A percentile compares a stretch with the other conserved stretches of the same genome.
Evolutionary conservation across 2,329 filamentous ascomycete genomes (phyloP).

Genomic region (Phyllosticta paracitricarpa): DNA sequence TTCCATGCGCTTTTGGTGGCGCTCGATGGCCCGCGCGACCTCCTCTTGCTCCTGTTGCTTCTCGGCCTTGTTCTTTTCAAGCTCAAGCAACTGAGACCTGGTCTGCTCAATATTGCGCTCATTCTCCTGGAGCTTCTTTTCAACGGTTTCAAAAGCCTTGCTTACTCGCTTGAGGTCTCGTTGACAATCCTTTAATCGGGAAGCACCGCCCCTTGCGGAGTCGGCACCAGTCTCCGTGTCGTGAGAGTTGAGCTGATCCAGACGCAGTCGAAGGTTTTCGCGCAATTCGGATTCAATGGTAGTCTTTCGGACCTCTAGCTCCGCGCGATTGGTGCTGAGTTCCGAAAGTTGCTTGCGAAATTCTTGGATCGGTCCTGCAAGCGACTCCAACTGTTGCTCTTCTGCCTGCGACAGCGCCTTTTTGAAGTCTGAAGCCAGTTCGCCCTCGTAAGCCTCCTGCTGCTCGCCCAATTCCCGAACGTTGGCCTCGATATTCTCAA

Average conservation of each 20-base stretch:
- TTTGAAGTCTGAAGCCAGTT: conserved; percentile 81
- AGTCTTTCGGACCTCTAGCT: conserved; percentile 71
- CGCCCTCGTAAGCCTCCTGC: conserved; percentile 65
- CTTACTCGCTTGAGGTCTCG: conserved; percentile 71
- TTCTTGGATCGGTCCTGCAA: conserved; percentile 60
- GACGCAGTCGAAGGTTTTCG: conserved; percentile 77
- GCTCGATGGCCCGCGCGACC: conserved; percentile 67
- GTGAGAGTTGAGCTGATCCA: conserved; percentile 74
- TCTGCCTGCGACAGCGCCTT: conserved; percentile 78
- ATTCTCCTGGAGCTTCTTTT: conserved; percentile 61
- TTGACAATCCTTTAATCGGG: conserved; percentile 65
- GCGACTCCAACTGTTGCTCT: conserved; percentile 65
- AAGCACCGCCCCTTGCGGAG: conserved; percentile 45
- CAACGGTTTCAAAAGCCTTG: conserved; percentile 56
- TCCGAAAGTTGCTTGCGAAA: conserved; percentile 69
- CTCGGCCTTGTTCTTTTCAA: conserved; percentile 50
- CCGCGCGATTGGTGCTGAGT: conserved; percentile 60
- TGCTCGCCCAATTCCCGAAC: conserved; percentile 55
- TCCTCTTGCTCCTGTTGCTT: conserved; percentile 66
- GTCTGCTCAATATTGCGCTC: conserved; percentile 60
- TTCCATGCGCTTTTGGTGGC: conserved; percentile 80
- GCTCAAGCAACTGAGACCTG: conserved; percentile 43
- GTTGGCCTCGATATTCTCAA: conserved; percentile 58
- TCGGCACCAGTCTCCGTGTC: conserved; percentile 54
- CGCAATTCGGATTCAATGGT: conserved; percentile 77